These are phyloP conservation scores for Mycosphaerelloides madeirae DNA, from an alignment of 2,329 filamentous ascomycete genomes.

Conservation along the genomic window DNA sequence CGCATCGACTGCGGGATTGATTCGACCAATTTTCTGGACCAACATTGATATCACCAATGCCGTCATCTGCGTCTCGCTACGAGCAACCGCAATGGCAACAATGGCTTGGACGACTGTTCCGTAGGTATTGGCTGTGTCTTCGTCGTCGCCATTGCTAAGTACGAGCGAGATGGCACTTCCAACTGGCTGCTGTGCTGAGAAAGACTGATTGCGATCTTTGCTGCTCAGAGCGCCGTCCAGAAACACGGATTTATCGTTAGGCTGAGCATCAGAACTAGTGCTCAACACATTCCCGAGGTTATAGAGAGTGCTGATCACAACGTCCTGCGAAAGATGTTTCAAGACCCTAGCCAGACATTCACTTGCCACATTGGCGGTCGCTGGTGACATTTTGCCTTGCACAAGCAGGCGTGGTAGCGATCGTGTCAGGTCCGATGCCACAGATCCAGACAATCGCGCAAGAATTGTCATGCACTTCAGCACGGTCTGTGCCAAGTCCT, in stretches of 20 bases:
- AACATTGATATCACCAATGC: conserved; percentile 92
- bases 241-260: conserved; percentile 42
- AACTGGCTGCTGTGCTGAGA: conserved; percentile 25
- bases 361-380: conserved; percentile 72
- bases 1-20: conserved; percentile 73
- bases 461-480: conserved; percentile 78
- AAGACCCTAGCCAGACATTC: conserved; percentile 77
- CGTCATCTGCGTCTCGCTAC: conserved; percentile 84
- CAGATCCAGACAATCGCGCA: conserved; percentile 66
- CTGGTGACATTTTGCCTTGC: conserved; percentile 66
- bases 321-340: conserved; percentile 79
- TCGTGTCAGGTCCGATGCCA: conserved; percentile 70
- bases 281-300: conserved; percentile 94
- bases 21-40: conserved; percentile 87
- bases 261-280: conserved; percentile 56
- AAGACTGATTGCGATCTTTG: conserved; percentile 6
- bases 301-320: conserved; percentile 91
- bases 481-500: conserved; percentile 69
- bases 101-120: conserved; percentile 92
- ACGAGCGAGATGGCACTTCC: conserved; percentile 78
- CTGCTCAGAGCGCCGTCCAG: conserved; percentile 42
- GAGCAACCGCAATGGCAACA: conserved; percentile 77
- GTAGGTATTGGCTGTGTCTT: conserved; percentile 73
- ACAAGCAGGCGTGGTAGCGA: conserved; percentile 83
- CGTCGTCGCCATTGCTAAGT: conserved; percentile 63